phyloP scores from a whole-genome alignment of 257 asterid genomes.

The Phtheirospermum japonicum region DNA sequence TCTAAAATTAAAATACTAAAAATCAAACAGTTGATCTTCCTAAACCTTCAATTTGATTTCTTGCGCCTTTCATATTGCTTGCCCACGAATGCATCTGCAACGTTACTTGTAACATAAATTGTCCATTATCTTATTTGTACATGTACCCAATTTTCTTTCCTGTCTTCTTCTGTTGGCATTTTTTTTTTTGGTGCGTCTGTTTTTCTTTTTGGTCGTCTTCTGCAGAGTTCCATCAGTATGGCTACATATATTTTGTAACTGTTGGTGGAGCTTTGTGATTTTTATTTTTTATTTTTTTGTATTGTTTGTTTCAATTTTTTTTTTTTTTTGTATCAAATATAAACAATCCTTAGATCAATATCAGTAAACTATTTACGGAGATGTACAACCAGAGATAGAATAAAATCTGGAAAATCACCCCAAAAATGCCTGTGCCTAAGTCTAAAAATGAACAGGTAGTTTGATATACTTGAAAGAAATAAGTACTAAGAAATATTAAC shows the following conservation, averaged over 20 bases:
- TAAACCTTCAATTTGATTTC: too few species aligned
- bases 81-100: too few species aligned
- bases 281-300: background rate
- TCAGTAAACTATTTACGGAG: background rate
- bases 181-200: background rate
- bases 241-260: background rate
- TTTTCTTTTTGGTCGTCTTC: background rate
- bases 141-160: background rate
- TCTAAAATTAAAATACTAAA: too few species aligned
- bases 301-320: background rate
- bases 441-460: background rate
- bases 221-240: background rate
- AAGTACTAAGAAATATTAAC: background rate
- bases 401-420: background rate
- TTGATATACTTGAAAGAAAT: background rate
- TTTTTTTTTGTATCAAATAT: background rate
- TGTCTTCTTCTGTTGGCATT: background rate
- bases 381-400: background rate
- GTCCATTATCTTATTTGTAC: slow-evolving; percentile 11
- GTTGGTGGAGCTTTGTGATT: background rate
- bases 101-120: too few species aligned
- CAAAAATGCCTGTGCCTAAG: background rate
- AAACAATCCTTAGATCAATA: background rate
- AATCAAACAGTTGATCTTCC: too few species aligned
- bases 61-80: too few species aligned